Conservation (phyloP, 2,329 filamentous ascomycete species). For the Scorias spongiosa region DNA sequence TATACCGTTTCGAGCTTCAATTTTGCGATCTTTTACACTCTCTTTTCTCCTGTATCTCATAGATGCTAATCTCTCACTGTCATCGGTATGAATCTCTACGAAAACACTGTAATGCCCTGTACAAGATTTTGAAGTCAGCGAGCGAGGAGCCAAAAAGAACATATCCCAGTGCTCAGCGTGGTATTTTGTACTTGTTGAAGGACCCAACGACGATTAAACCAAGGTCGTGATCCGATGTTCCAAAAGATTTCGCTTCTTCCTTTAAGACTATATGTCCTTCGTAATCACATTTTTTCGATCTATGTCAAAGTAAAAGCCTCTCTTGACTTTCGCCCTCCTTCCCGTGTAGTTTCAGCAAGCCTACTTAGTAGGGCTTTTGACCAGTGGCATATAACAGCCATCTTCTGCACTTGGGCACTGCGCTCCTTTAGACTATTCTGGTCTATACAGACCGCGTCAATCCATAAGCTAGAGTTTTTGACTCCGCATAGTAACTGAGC, state of each 20-base stretch:
- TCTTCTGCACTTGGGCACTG: constrained; percentile 1
- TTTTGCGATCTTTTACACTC: too few species aligned
- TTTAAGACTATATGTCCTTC: not conserved
- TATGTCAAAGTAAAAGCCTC: not conserved
- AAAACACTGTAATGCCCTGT: not conserved
- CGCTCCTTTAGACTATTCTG: constrained; percentile 2
- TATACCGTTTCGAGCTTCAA: too few species aligned
- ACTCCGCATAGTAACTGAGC: not conserved
- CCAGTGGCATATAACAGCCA: constrained; percentile 16
- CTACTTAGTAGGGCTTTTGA: constrained; percentile 4
- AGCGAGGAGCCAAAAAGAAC: not conserved
- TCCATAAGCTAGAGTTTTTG: constrained; percentile 4
- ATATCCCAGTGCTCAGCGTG: not conserved
- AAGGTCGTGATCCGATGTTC: not conserved
- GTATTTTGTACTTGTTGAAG: not conserved
- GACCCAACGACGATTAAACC: not conserved
- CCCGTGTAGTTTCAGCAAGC: constrained; percentile 3
- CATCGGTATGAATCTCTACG: not conserved
- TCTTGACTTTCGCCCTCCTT: not conserved
- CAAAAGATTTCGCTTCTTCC: not conserved
- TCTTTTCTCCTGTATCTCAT: too few species aligned
- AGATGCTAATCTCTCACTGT: not conserved
- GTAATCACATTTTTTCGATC: not conserved
- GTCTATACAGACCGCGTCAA: constrained; percentile 4
- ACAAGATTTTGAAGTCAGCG: not conserved